These are phyloP conservation scores for Beauveria sp. DNA, from an alignment of 2,329 filamentous ascomycete species.

Conservation along the genomic window DNA sequence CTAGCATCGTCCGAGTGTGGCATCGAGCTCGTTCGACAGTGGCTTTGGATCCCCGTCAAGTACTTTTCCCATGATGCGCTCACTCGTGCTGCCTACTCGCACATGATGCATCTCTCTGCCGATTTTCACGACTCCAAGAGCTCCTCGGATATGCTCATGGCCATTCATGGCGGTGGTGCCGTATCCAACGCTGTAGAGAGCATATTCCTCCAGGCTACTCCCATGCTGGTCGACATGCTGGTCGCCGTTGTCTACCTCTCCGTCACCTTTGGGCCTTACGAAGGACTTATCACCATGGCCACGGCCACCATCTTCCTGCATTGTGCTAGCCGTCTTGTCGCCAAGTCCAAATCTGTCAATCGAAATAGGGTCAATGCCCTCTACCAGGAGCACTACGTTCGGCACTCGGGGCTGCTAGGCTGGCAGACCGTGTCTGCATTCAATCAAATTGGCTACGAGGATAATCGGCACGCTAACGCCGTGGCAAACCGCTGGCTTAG, in stretches of 20 bases:
- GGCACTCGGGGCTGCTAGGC: constrained; percentile 48
- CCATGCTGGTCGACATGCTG: constrained; percentile 52
- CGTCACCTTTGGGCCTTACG: constrained; percentile 50
- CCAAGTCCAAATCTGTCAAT: constrained; percentile 40
- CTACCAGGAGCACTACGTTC: constrained; percentile 48
- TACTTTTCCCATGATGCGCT: constrained; percentile 48
- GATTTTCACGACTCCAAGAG: constrained; percentile 56
- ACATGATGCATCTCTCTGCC: constrained; percentile 52
- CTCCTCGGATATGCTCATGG: constrained; percentile 50
- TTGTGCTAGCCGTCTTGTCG: constrained; percentile 44
- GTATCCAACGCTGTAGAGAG: constrained; percentile 51
- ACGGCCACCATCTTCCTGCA: constrained; percentile 50
- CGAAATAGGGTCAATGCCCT: constrained; percentile 44
- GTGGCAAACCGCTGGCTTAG: constrained; percentile 34
- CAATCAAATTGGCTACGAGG: constrained; percentile 51
- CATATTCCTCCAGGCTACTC: constrained; percentile 49
- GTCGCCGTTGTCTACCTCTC: constrained; percentile 55
- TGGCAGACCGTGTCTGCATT: constrained; percentile 54
- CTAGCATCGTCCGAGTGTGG: constrained; percentile 48
- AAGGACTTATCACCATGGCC: constrained; percentile 54
- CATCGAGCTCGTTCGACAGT: constrained; percentile 43
- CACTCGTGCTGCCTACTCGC: constrained; percentile 47
- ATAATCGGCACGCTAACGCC: constrained; percentile 44
- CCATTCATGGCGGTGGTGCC: constrained; percentile 45
- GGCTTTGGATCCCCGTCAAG: constrained; percentile 52